Percentiles rank a stretch among this genome's conserved stretches.
These are phyloP conservation scores for Termitomyces sp. DNA, from an alignment of 768 basidiomycete genomes.

Conservation along the genomic window DNA sequence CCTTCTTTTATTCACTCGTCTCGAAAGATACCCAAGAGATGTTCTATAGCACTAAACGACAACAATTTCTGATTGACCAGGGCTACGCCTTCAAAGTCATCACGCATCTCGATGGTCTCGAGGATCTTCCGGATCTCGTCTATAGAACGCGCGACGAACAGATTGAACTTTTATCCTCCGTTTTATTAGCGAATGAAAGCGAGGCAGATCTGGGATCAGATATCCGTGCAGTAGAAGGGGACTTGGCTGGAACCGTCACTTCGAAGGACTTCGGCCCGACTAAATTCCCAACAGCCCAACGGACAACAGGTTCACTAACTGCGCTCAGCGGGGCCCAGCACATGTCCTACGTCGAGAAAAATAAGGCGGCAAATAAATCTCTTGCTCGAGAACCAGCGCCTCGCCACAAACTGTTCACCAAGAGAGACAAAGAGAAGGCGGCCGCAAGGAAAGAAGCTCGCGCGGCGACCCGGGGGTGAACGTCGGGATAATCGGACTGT, in stretches of 20 bases:
- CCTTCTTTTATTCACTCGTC: conserved; percentile 98
- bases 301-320: conserved; percentile 76
- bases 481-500: conserved; percentile 12
- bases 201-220: conserved; percentile 87
- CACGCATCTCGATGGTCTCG: conserved; percentile 92
- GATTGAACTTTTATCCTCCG: conserved; percentile 92
- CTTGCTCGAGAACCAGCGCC: conserved; percentile 49
- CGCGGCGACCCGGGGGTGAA: conserved; percentile 15
- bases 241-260: conserved; percentile 80
- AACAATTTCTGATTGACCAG: conserved; percentile 98
- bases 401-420: conserved; percentile 77
- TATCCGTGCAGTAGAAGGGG: conserved; percentile 76
- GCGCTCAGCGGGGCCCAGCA: conserved; percentile 86
- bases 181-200: conserved; percentile 85
- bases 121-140: conserved; percentile 80
- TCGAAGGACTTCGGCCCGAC: conserved; percentile 83
- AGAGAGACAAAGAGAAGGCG: conserved; percentile 75
- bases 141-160: conserved; percentile 90
- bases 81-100: conserved; percentile 99
- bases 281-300: conserved; percentile 62
- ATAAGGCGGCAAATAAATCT: conserved; percentile 85
- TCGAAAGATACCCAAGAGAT: conserved; percentile 99
- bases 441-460: conserved; percentile 40
- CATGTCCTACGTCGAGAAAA: conserved; percentile 91
- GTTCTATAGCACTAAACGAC: conserved; percentile 98